Conservation (phyloP, 306 rosid species). For the Pterocarpus santalinus region DNA sequence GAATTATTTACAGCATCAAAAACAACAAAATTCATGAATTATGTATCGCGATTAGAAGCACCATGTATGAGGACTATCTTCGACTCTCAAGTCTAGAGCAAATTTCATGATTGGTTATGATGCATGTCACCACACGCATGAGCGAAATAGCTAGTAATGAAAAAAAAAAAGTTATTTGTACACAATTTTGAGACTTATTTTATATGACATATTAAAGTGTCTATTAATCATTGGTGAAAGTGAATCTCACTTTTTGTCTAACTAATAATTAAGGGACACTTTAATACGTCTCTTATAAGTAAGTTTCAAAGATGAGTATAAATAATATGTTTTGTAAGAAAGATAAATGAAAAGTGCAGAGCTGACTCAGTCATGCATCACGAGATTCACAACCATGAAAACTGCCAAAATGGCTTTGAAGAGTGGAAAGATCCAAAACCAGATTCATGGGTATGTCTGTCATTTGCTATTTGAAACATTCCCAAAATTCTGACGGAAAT, state of each 20-base stretch:
- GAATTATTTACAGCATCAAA: constrained; percentile 5
- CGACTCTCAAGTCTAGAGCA: neutral
- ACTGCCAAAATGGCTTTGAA: constrained; percentile 20
- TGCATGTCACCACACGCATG: constrained; percentile 37
- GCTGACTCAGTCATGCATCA: constrained; percentile 25
- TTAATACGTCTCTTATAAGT: no score
- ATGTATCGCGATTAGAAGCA: neutral
- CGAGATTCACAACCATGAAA: neutral
- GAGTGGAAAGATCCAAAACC: constrained; percentile 3
- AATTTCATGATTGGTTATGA: constrained; percentile 33
- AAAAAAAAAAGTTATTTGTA: no score
- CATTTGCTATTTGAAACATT: constrained; percentile 13
- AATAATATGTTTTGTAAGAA: neutral
- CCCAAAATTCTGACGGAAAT: neutral
- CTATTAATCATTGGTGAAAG: no score
- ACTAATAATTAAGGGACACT: no score
- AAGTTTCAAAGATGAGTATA: no score
- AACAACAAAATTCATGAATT: constrained; percentile 1
- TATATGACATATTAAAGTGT: no score
- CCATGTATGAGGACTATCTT: neutral
- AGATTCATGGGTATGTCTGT: neutral
- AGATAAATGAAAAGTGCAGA: constrained; percentile 19
- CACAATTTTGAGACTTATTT: no score
- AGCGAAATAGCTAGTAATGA: neutral
- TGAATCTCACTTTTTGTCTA: no score